Percentiles rank a stretch among this genome's conserved stretches.
phyloP scores from a whole-genome alignment of 2,329 filamentous ascomycete species.

The Colletotrichum shisoi region DNA sequence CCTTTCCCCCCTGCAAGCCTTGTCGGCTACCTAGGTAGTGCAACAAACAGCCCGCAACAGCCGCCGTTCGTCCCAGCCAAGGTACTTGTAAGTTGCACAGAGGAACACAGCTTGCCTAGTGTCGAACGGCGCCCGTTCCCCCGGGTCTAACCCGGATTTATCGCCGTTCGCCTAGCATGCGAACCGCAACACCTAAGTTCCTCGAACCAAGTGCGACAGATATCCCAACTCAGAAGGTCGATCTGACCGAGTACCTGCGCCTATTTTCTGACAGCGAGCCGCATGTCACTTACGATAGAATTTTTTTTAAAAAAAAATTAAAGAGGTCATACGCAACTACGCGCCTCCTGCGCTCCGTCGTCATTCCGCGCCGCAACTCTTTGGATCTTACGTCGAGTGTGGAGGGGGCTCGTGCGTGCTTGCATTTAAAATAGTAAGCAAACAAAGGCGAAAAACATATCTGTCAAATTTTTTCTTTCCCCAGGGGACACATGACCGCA shows the following conservation, averaged over 20 bases:
- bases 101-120: not conserved
- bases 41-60: not conserved
- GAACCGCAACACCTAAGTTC: not conserved
- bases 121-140: not conserved
- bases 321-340: too few species aligned
- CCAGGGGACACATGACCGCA: constrained; percentile 3
- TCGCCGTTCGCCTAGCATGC: not conserved
- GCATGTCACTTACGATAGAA: constrained; percentile 4
- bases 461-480: constrained; percentile 19
- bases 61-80: not conserved
- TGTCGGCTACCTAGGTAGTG: not conserved
- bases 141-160: not conserved
- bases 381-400: too few species aligned
- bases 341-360: not conserved
- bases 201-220: not conserved
- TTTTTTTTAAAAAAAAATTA: constrained; percentile 2
- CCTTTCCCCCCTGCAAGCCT: not conserved
- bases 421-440: not conserved
- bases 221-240: not conserved
- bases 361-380: not conserved
- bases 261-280: constrained; percentile 20
- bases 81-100: not conserved
- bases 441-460: constrained; percentile 1
- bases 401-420: constrained; percentile 5
- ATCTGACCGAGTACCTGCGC: not conserved